Evolutionary conservation across 805 yeast genomes (phyloP), one percentile per base, ranked within the genome.

Genomic region (Wickerhamomyces ciferrii): DNA sequence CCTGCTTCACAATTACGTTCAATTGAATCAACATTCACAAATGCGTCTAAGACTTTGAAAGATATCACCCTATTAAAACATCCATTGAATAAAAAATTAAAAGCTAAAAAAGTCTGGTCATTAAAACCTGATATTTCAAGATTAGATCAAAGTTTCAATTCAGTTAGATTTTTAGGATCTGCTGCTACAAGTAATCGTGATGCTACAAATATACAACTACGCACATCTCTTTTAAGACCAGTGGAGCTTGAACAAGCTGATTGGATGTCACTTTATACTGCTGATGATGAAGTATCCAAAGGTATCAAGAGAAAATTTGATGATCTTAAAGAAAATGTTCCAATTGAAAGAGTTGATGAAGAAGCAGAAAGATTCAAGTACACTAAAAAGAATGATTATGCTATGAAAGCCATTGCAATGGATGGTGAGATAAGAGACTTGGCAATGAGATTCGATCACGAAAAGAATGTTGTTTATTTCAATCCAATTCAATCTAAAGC

Each of bases 71-170:
- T 63, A 11, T 69, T 90, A 50, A 74, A 68, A 54, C 99, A 94
- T 67, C 99, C 99, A 29, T 74, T 77, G 24, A 88, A 83, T 68
- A 84, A 77, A 59, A 71, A 78, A 47, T 67, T 89, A 43, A 81
- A 75, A 45, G 96, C 96, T 0, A 90, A 83, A 19, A 75, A 74
- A 49, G 74, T 89, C 2, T 87, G 90, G 88, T 83, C 84, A 23
- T 69, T 94, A 24, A 69, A 91, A 51, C 99, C 99, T 8, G 97
- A 94, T 64, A 81, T 94, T 10, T 82, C 92, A n/a, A 78, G 87
- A 75, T 74, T 89, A 76, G 99, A 94, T 65, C 83, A 87, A 54
- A 78, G 75, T 44, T 89, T 76, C 58, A 69, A 79, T 56, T 72
- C 81, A 29, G 68, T 88, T 39, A 86, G 83, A 62, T 78, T 87